Evolutionary conservation across 1,284 basidiomycete species (phyloP), one percentile per base, ranked within the genome.

Genomic region (Gomphus bonarii): DNA sequence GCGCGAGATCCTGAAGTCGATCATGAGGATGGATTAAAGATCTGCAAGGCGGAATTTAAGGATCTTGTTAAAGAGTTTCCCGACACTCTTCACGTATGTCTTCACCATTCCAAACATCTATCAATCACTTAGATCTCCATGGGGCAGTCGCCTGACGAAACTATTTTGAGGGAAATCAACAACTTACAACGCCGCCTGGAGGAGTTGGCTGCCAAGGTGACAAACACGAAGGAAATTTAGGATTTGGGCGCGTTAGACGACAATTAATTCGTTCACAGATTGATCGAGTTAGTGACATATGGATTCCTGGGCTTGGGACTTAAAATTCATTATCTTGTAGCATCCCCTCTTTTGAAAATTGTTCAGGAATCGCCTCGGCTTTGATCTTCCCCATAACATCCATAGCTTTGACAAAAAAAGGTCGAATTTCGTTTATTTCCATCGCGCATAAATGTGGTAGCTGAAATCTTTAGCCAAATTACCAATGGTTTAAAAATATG

Each of bases 401-500:
- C 88, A 93, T 93, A 1, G 88, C 81, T 64, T 84, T 84, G 54
- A 90, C 76, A 64, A 95, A 91, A 75, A 93, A 91, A 1, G 92
- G 91, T 51, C 91, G 80, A 61, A 95, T 85, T 69, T 95, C 93
- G 70, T 90, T 91, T 70, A 97, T 85, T 69, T 97, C 93, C 81
- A 95, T 85, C 0, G 91, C 84, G 58, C 85, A 91, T 25, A 95
- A 74, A 64, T 93, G 91, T 3, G 88, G 84, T 61, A 95, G 76
- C 92, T 95, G 64, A 30, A n/a, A 20, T 18, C n/a, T 31, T n/a
- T 18, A 49, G 48, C 28, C 48, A 35, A 49, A 31, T 18, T 10
- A 31, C 18, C 25, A 35, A 49, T 20, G 33, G 8, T 1, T 9
- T 18, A 16, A 49, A 36, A 10, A 22, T 38, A 3, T 22, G 47